Evolutionary conservation across 2,329 filamentous ascomycete genomes (phyloP), one percentile per base, ranked within the genome.

Genomic region (Akanthomyces lecanii): DNA sequence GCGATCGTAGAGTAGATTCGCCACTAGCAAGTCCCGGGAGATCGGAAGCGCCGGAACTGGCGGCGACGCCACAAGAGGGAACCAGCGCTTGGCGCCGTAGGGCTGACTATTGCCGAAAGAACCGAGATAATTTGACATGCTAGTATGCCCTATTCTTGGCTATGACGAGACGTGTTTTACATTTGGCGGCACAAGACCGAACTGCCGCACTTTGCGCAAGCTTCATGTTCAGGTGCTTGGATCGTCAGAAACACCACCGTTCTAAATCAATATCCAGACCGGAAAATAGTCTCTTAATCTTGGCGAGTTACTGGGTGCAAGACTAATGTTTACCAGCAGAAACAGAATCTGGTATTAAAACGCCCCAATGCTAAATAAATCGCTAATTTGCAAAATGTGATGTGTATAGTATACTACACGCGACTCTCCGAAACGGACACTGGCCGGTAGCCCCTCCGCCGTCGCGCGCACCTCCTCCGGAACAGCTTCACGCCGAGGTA

Each of bases 331-430:
- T 3, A 14, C n/a, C 14, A 4, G 33, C 18, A 40, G 18, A 36
- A 40, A 54, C 18, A 4, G 11, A 16, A 21, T 45, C 4, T 45
- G 16, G 8, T n/a, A 45, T 59, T 28, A 1, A 58, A 58, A 25
- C 38, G 38, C 23, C 16, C 25, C n/a, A 45, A 52, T 42, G 47
- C 38, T 21, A 18, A 53, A 30, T 6, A 51, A 4, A 38, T 55
- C 40, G 59, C 59, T 61, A 61, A 61, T 53, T 45, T 61, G 59
- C 59, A 47, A 55, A 30, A 21, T 21, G 21, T 28, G 10, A 28
- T 36, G 10, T 38, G 25, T 25, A 45, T 53, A 30, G 25, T 40
- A 40, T 2, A 30, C 33, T 55, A 61, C 30, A 61, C 50, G 12
- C 50, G 42, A 21, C 40, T 55, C 40, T 48, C 51, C 5, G 40